A percentile compares a stretch with the other conserved stretches of the same genome.
These are phyloP conservation scores for Verticillium zaregamsianum DNA, from an alignment of 2,329 filamentous ascomycete genomes.

Conservation along the genomic window DNA sequence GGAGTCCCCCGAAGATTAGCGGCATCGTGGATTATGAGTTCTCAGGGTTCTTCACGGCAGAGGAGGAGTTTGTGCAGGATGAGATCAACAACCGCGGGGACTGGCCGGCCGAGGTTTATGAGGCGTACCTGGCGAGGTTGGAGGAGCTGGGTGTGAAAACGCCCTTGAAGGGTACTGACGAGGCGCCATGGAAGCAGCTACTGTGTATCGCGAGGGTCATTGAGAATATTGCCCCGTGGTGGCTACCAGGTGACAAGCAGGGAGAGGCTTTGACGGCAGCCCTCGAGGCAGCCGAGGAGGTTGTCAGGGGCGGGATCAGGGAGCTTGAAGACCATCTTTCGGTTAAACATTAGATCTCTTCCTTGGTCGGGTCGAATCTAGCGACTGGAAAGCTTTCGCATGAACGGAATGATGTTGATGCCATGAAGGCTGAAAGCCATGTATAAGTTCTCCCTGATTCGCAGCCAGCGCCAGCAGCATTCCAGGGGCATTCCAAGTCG, in stretches of 20 bases:
- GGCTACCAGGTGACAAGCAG: constrained; percentile 5
- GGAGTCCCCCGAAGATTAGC: constrained; percentile 9
- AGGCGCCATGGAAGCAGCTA: constrained; percentile 4
- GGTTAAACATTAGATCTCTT: too few species aligned
- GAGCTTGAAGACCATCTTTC: neutral
- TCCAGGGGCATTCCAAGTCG: too few species aligned
- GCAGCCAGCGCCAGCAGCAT: too few species aligned
- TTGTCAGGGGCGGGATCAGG: neutral
- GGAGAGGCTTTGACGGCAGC: neutral
- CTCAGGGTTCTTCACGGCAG: constrained; percentile 16
- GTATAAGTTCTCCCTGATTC: too few species aligned
- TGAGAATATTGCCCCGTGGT: constrained; percentile 10
- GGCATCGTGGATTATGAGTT: constrained; percentile 20
- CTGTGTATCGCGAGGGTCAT: constrained; percentile 3
- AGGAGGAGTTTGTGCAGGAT: constrained; percentile 15
- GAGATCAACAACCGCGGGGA: constrained; percentile 7
- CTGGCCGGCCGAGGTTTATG: constrained; percentile 9
- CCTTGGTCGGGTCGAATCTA: too few species aligned
- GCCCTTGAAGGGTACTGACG: neutral
- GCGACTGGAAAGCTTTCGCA: too few species aligned
- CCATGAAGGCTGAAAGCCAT: too few species aligned
- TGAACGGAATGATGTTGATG: too few species aligned
- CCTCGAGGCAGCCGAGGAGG: neutral
- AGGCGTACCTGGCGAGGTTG: constrained; percentile 8
- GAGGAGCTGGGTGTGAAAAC: constrained; percentile 4